phyloP scores from a whole-genome alignment of 768 basidiomycete genomes.

The Pisolithus sp. region DNA sequence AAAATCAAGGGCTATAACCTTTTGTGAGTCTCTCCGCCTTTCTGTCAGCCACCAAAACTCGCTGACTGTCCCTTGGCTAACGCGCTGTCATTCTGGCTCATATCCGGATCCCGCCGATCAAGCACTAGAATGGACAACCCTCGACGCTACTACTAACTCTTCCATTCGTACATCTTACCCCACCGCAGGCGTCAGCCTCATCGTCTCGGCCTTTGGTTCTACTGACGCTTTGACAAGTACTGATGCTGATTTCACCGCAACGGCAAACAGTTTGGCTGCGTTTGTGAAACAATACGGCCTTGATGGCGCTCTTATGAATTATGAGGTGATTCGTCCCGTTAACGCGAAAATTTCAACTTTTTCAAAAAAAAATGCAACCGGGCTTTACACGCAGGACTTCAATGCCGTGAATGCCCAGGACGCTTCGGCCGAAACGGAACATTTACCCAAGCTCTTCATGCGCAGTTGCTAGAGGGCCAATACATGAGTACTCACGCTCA shows the following conservation, averaged over 20 bases:
- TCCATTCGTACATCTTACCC: slow-evolving; percentile 47
- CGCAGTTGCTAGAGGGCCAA: slow-evolving; percentile 24
- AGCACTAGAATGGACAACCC: slow-evolving; percentile 47
- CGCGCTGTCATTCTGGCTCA: slow-evolving; percentile 48
- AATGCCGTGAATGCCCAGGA: slow-evolving; percentile 47
- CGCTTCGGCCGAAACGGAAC: slow-evolving; percentile 42
- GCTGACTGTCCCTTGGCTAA: slow-evolving; percentile 16
- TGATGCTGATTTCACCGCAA: slow-evolving; percentile 53
- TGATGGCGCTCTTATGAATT: slow-evolving; percentile 73
- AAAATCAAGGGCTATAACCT: slow-evolving; percentile 48
- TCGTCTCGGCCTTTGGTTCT: slow-evolving; percentile 58
- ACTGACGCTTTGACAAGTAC: slow-evolving; percentile 49
- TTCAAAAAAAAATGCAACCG: neutral
- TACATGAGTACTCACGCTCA: slow-evolving; percentile 32
- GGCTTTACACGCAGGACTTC: slow-evolving; percentile 42
- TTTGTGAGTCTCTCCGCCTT: slow-evolving; percentile 34
- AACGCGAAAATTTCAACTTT: neutral
- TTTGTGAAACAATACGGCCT: slow-evolving; percentile 57
- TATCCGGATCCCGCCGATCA: slow-evolving; percentile 55
- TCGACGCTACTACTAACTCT: slow-evolving; percentile 40
- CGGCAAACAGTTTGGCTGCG: slow-evolving; percentile 58
- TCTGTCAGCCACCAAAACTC: neutral
- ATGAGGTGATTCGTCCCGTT: slow-evolving; percentile 37
- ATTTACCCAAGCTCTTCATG: slow-evolving; percentile 27
- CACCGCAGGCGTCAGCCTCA: slow-evolving; percentile 52